Evolutionary conservation across 306 rosid species (phyloP), one percentile per base, ranked within the genome.

Genomic region (Crataegus laevigata): DNA sequence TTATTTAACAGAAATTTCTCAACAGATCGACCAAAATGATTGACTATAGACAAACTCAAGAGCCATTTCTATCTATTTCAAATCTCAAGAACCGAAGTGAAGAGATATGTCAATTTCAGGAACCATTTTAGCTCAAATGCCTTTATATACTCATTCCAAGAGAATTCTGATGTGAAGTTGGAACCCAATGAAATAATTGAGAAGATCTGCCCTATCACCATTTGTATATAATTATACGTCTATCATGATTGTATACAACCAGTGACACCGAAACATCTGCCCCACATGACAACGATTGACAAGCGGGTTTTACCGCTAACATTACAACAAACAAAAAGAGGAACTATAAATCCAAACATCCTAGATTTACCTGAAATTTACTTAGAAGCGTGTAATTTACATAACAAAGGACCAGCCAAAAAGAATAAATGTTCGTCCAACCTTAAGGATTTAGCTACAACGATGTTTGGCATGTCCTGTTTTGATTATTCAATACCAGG

Each of bases 401-500:
- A 60, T 42, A 45, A 79, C 84, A 82, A 80, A 72, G 84, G 75
- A 66, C 77, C 76, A 74, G 26, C 73, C 70, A 66, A 30, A 66
- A 54, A 75, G 9, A 50, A 67, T 11, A 51, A 7, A 66, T 3
- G 18, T 51, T 28, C 10, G 28, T 29, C 63, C 78, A 66, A 42
- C 36, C 68, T 30, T 3, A 22, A 8, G 18, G 59, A 32, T 42
- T 66, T 30, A 29, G 50, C 63, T 72, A 24, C 60, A 64, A 67
- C 51, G 28, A 6, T 30, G 55, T 26, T 28, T 83, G 80, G 67
- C 8, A 64, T 50, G 64, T 69, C 62, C 58, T 36, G 21, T 22
- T 63, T 75, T 72, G 78, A 77, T 81, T 80, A 79, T 76, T 84
- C 72, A 69, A 65, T 73, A 82, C 71, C 75, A 55, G 77, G 58